Percentiles rank a stretch among this genome's conserved stretches.
Conservation (phyloP, 2,329 filamentous ascomycete species). For the Cladophialophora chaetospira region DNA sequence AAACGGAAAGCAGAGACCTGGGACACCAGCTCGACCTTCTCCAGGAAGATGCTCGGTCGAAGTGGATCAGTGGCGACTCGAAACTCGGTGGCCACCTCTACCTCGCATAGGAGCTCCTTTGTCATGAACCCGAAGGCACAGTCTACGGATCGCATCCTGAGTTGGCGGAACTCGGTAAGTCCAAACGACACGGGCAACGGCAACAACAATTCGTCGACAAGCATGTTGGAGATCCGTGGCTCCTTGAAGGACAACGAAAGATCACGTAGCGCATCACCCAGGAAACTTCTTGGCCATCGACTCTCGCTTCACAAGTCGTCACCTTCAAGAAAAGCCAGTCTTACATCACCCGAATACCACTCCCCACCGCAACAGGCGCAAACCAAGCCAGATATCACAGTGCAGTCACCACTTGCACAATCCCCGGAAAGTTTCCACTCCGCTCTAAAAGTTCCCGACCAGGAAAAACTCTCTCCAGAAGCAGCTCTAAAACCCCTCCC, state of each 20-base stretch:
- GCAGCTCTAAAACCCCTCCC: neutral
- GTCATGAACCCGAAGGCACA: constrained; percentile 46
- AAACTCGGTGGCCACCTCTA: constrained; percentile 51
- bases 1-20: constrained; percentile 77
- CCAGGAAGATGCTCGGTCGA: constrained; percentile 61
- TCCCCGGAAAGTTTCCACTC: constrained; percentile 89
- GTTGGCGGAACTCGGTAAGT: constrained; percentile 75
- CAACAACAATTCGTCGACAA: constrained; percentile 31
- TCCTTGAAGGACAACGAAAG: constrained; percentile 19
- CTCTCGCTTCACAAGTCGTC: constrained; percentile 21
- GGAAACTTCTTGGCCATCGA: constrained; percentile 23
- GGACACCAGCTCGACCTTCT: constrained; percentile 77
- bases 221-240: constrained; percentile 22
- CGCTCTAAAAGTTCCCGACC: constrained; percentile 59
- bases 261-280: constrained; percentile 28
- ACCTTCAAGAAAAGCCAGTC: constrained; percentile 12
- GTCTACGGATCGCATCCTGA: constrained; percentile 74
- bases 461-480: constrained; percentile 3
- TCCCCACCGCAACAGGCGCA: constrained; percentile 22
- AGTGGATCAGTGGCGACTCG: constrained; percentile 61
- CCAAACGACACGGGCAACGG: constrained; percentile 53
- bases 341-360: constrained; percentile 13
- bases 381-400: constrained; percentile 21
- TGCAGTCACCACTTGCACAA: constrained; percentile 76
- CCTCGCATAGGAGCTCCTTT: constrained; percentile 41